phyloP scores from a whole-genome alignment of 192 early-diverging fungal species.

The Backusella morwellensis region DNA sequence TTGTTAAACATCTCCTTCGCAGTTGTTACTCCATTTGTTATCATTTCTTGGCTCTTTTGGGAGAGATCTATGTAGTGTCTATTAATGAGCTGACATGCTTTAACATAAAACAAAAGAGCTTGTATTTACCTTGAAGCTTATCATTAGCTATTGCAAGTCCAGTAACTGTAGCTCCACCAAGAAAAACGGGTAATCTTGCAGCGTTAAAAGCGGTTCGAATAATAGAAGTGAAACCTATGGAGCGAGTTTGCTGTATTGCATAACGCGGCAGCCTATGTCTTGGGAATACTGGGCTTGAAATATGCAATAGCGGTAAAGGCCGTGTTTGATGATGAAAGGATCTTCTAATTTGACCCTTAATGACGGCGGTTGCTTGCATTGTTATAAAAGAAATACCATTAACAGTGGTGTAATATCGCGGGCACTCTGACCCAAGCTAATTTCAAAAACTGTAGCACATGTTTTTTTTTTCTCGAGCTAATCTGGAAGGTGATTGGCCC shows the following conservation, averaged over 20 bases:
- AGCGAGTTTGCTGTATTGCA: conserved; percentile 9
- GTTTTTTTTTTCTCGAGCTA: background rate
- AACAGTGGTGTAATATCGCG: background rate
- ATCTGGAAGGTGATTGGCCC: background rate
- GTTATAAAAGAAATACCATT: background rate
- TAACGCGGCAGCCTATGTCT: background rate
- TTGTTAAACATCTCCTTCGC: conserved; percentile 36
- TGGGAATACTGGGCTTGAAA: background rate
- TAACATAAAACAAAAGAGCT: background rate
- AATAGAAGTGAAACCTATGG: conserved; percentile 29
- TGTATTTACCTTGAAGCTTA: conserved; percentile 50
- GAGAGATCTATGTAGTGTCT: background rate
- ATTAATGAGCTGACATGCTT: background rate
- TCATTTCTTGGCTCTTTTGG: background rate
- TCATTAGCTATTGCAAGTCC: conserved; percentile 60
- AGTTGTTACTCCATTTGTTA: conserved; percentile 24
- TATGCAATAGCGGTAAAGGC: background rate
- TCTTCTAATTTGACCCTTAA: background rate
- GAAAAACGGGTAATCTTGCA: conserved; percentile 57
- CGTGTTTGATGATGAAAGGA: background rate
- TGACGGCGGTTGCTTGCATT: background rate
- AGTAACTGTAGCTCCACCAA: conserved; percentile 57
- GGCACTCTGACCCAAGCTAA: background rate
- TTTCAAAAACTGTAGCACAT: background rate
- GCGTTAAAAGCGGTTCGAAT: conserved; percentile 45